Conservation (phyloP, 2,329 filamentous ascomycete genomes). For the Alternaria viburni region DNA sequence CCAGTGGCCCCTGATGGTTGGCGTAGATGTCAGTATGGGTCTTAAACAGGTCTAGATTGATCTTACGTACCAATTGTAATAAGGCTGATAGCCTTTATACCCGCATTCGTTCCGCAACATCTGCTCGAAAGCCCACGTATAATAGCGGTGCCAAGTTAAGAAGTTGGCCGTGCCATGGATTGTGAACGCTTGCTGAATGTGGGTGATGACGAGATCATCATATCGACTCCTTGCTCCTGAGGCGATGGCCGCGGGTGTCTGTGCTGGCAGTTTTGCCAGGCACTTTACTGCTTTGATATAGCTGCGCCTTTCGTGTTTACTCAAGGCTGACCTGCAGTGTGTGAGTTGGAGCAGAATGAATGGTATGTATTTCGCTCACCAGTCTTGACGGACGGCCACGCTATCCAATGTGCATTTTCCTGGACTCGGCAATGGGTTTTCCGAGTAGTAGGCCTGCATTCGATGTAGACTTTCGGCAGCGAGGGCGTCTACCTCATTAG, state of each 20-base stretch:
- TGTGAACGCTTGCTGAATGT: background rate
- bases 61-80: constrained; percentile 25
- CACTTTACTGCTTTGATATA: background rate
- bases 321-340: background rate
- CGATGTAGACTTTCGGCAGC: background rate
- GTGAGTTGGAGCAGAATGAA: background rate
- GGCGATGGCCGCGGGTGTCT: background rate
- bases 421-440: background rate
- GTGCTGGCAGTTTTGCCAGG: background rate
- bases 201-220: background rate
- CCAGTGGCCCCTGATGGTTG: constrained; percentile 58
- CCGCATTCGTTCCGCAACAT: constrained; percentile 52
- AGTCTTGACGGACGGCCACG: background rate
- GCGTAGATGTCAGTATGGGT: background rate
- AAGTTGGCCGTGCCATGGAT: constrained; percentile 27
- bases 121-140: constrained; percentile 51
- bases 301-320: background rate
- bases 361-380: background rate
- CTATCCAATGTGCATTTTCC: background rate
- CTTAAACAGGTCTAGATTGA: too few species aligned
- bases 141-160: constrained; percentile 53
- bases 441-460: background rate
- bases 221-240: background rate
- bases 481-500: background rate
- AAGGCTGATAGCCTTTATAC: constrained; percentile 53